Percentiles rank a stretch among this genome's conserved stretches.
phyloP scores from a whole-genome alignment of 2,329 filamentous ascomycete species.

The Shiraia bambusicola region DNA sequence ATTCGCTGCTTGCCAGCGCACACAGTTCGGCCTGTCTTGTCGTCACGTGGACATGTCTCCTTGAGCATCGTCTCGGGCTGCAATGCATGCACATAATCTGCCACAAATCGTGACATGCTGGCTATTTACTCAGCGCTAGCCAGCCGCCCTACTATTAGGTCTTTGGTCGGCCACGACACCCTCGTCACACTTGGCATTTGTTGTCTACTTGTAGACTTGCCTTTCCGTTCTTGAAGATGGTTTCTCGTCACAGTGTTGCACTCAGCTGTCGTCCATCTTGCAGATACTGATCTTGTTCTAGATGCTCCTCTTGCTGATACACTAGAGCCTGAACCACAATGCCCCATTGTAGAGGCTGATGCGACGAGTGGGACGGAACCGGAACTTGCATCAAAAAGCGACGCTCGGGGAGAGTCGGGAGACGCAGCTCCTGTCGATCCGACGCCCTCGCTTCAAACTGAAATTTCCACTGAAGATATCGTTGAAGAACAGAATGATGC shows the following conservation, averaged over 20 bases:
- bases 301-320: no score
- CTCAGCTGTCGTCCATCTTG: constrained; percentile 5
- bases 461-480: no score
- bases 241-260: neutral
- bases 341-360: no score
- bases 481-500: no score
- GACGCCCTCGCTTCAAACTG: no score
- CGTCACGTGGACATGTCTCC: constrained; percentile 27
- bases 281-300: neutral
- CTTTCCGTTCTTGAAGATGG: no score
- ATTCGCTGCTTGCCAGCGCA: constrained; percentile 9
- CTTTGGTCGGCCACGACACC: constrained; percentile 14
- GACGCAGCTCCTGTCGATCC: no score
- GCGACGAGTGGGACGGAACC: no score
- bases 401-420: no score
- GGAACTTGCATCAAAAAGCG: no score
- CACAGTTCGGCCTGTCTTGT: constrained; percentile 25
- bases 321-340: no score
- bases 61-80: constrained; percentile 24
- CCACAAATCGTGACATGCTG: constrained; percentile 24
- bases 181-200: constrained; percentile 11
- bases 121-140: constrained; percentile 21
- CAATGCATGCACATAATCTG: constrained; percentile 33
- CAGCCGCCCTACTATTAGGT: constrained; percentile 7
- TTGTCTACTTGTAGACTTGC: neutral